Percentiles rank a stretch among this genome's conserved stretches.
Conservation (phyloP, 768 basidiomycete genomes). For the Panellus pusillus region DNA sequence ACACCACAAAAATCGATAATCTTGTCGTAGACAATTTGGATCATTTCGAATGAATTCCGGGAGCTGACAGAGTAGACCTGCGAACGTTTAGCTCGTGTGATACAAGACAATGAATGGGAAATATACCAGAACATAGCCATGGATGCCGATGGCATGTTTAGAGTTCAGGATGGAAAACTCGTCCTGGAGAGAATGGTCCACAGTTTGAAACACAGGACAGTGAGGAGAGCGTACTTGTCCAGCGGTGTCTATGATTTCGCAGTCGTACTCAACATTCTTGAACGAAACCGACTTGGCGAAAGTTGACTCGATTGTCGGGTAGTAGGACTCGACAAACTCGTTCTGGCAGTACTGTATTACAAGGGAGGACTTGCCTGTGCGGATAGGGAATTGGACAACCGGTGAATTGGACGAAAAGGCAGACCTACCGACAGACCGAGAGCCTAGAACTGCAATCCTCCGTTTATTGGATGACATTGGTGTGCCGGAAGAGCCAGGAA, state of each 20-base stretch:
- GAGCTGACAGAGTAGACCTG: conserved; percentile 86
- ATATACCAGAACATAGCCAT: conserved; percentile 85
- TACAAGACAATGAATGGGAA: not conserved
- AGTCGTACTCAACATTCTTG: conserved; percentile 91
- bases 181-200: conserved; percentile 52
- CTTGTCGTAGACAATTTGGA: conserved; percentile 92
- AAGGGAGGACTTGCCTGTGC: conserved; percentile 93
- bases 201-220: not conserved
- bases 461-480: conserved; percentile 30
- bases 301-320: conserved; percentile 96
- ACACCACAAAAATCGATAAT: conserved; percentile 87
- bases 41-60: conserved; percentile 91
- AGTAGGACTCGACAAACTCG: conserved; percentile 91
- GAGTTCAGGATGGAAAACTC: conserved; percentile 94
- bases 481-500: not conserved
- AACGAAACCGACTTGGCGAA: conserved; percentile 85
- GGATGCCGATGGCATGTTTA: conserved; percentile 95
- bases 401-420: conserved; percentile 11
- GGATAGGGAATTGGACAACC: not conserved
- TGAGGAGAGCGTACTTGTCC: conserved; percentile 69
- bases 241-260: conserved; percentile 98
- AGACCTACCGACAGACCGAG: conserved; percentile 82
- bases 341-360: conserved; percentile 93
- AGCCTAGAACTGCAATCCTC: conserved; percentile 86
- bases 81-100: not conserved